A percentile compares a stretch with the other conserved stretches of the same genome.
Evolutionary conservation across 208 protist species (phyloP).

Genomic region (Lotmaria passim): DNA sequence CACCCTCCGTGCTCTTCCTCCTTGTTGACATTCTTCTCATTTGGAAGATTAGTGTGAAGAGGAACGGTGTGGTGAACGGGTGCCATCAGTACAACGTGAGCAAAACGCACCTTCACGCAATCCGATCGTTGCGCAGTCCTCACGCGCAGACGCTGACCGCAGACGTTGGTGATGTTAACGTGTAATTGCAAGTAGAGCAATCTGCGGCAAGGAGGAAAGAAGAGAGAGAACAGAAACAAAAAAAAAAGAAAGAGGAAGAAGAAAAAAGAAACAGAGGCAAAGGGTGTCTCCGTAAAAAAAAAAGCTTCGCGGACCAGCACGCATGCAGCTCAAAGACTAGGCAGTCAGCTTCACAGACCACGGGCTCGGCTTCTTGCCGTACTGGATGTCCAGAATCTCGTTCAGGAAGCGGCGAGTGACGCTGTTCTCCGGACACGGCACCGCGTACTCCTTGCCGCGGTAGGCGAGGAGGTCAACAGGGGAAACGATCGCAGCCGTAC

Average conservation of each 20-base stretch:
- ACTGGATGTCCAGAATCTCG: constrained; percentile 71
- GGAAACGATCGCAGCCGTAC: constrained; percentile 96
- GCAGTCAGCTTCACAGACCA: constrained; percentile 52
- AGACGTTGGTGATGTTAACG: background rate
- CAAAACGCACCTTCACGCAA: too few relatives aligned
- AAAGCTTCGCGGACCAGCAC: too few relatives aligned
- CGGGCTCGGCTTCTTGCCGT: constrained; percentile 54
- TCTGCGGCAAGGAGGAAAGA: background rate
- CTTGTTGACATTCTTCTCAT: too few relatives aligned
- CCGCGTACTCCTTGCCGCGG: constrained; percentile 60
- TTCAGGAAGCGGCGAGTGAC: constrained; percentile 61
- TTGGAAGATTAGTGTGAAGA: too few relatives aligned
- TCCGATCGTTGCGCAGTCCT: too few relatives aligned
- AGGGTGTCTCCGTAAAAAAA: too few relatives aligned
- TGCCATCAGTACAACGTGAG: too few relatives aligned
- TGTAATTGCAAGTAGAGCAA: background rate
- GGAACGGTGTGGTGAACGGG: too few relatives aligned
- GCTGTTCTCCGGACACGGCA: constrained; percentile 58
- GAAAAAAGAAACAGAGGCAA: constrained; percentile 9
- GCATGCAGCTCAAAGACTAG: too few relatives aligned
- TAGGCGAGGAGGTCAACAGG: constrained; percentile 92
- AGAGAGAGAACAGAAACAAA: too few relatives aligned
- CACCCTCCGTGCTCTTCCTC: too few relatives aligned
- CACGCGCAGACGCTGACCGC: too few relatives aligned
- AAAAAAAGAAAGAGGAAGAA: constrained; percentile 9